Evolutionary conservation across 2,329 filamentous ascomycete species (phyloP).

Genomic region (Xylaria sp.): DNA sequence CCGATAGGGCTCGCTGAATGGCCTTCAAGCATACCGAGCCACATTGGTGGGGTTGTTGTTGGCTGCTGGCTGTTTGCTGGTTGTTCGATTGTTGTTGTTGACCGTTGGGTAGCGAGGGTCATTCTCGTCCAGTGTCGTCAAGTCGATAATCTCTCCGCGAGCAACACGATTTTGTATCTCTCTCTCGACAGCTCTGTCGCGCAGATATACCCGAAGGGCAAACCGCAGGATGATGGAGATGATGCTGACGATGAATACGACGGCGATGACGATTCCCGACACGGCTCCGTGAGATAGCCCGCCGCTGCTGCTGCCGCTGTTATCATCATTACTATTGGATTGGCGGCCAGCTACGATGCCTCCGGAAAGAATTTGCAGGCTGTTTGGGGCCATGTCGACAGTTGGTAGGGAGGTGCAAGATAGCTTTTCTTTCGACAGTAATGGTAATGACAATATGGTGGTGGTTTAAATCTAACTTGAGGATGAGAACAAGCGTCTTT

Average conservation of each 20-base stretch:
- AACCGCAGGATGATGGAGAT: neutral
- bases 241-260: neutral
- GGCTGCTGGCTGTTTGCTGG: neutral
- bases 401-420: neutral
- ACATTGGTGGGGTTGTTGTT: neutral
- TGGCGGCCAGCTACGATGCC: neutral
- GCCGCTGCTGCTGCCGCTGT: neutral
- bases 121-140: neutral
- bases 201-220: neutral
- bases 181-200: neutral
- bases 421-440: neutral
- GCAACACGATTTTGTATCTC: neutral
- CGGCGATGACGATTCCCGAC: neutral
- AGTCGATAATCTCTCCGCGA: neutral
- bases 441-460: neutral
- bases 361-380: neutral
- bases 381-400: neutral
- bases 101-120: neutral
- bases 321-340: no score
- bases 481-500: neutral
- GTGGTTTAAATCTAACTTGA: neutral
- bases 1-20: neutral
- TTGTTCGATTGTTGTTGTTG: neutral
- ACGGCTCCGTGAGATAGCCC: neutral
- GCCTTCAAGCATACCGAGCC: neutral